Conservation (phyloP, 352 stramenopile species). For the Pythium aquatile region DNA sequence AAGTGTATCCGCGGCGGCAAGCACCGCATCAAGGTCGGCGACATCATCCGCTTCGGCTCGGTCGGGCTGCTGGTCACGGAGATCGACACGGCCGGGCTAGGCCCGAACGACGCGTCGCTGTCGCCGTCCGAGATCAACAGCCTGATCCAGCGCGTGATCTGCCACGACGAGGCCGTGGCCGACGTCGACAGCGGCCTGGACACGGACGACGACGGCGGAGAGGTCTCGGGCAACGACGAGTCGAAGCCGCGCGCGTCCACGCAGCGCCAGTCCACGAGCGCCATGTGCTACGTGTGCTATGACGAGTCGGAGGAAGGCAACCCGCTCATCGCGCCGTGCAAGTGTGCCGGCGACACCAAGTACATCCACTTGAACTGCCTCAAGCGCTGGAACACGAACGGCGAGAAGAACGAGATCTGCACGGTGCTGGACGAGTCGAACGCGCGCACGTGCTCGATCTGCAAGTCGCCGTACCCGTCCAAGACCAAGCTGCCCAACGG, state of each 20-base stretch:
- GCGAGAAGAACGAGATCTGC: conserved; percentile 89
- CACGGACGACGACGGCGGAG: conserved; percentile 82
- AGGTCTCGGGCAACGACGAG: conserved; percentile 82
- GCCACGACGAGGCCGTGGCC: conserved; percentile 71
- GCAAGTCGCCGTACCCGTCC: conserved; percentile 81
- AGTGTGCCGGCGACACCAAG: conserved; percentile 94
- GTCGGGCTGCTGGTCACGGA: conserved; percentile 81
- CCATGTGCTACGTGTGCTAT: conserved; percentile 88
- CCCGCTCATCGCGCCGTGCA: conserved; percentile 93
- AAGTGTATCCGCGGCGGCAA: conserved; percentile 85
- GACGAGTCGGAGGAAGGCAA: conserved; percentile 87
- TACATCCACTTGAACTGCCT: conserved; percentile 96
- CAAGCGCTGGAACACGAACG: conserved; percentile 93
- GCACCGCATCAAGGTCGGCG: conserved; percentile 76
- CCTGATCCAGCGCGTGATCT: conserved; percentile 80
- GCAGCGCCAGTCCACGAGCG: conserved; percentile 72
- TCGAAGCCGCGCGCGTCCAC: conserved; percentile 69
- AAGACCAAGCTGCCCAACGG: conserved; percentile 73
- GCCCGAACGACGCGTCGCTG: conserved; percentile 69
- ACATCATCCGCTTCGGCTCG: conserved; percentile 86
- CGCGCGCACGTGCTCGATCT: conserved; percentile 83
- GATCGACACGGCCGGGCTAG: conserved; percentile 73
- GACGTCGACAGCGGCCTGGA: conserved; percentile 84
- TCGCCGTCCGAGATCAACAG: conserved; percentile 74
- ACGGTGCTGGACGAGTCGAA: conserved; percentile 84